Conservation (phyloP, 495 filamentous ascomycete species). For the Aspergillus panamensis region DNA sequence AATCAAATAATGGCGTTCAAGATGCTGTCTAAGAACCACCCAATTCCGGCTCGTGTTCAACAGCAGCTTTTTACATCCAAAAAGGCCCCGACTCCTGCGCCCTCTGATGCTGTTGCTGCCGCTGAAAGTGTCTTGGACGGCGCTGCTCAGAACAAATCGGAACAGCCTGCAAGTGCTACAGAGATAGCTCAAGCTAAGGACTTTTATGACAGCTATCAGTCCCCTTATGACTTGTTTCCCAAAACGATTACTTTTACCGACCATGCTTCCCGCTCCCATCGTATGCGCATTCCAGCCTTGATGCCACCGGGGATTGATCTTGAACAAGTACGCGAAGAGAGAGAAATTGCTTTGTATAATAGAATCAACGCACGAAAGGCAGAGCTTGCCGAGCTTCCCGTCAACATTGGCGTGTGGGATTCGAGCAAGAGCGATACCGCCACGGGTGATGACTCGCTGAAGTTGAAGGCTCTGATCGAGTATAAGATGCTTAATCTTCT, state of each 20-base stretch:
- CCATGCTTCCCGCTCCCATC: conserved; percentile 66
- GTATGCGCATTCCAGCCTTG: conserved; percentile 75
- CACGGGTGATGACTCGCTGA: conserved; percentile 74
- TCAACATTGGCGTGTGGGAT: conserved; percentile 82
- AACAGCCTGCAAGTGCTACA: conserved; percentile 33
- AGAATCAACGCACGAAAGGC: conserved; percentile 76
- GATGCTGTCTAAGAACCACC: conserved; percentile 71
- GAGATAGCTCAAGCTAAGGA: conserved; percentile 36
- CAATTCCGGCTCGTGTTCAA: conserved; percentile 69
- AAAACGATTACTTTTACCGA: conserved; percentile 72
- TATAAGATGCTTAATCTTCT: conserved; percentile 81
- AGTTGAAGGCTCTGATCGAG: conserved; percentile 87
- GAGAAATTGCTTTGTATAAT: conserved; percentile 85
- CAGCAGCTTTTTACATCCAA: conserved; percentile 71
- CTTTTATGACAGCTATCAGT: conserved; percentile 60
- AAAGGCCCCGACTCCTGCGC: conserved; percentile 57
- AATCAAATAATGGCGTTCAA: conserved; percentile 83
- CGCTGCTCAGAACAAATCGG: conserved; percentile 34
- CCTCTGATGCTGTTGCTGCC: conserved; percentile 53
- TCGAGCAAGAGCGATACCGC: conserved; percentile 64
- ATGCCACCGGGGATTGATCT: conserved; percentile 80
- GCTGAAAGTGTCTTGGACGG: conserved; percentile 53
- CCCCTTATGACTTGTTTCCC: conserved; percentile 57
- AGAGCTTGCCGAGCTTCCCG: conserved; percentile 76
- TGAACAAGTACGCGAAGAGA: conserved; percentile 75